A percentile compares a stretch with the other conserved stretches of the same genome.
Conservation (phyloP, 495 filamentous ascomycete genomes). For the Talaromyces wortmannii region DNA sequence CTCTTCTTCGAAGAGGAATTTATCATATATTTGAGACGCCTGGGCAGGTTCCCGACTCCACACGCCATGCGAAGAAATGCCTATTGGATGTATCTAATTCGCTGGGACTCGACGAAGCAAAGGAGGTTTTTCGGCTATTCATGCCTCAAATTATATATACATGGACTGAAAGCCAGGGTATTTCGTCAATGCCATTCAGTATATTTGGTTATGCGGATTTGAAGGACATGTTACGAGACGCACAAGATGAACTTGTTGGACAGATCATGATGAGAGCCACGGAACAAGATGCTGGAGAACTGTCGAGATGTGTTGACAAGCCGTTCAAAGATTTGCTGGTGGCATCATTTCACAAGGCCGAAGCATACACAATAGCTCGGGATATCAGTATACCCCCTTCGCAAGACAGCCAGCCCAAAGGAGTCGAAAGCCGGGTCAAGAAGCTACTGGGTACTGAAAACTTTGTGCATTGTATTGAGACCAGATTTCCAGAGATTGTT, state of each 20-base stretch:
- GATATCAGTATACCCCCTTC: slow-evolving; percentile 59
- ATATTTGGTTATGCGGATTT: slow-evolving; percentile 75
- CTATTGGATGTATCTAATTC: slow-evolving; percentile 55
- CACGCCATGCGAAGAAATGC: slow-evolving; percentile 64
- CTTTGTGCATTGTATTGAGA: slow-evolving; percentile 53
- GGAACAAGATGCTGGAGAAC: slow-evolving; percentile 49
- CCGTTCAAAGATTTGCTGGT: slow-evolving; percentile 51
- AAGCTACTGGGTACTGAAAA: slow-evolving; percentile 58
- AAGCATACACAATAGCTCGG: slow-evolving; percentile 77
- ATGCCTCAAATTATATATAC: slow-evolving; percentile 89
- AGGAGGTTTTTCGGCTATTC: slow-evolving; percentile 77
- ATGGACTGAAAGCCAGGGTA: slow-evolving; percentile 63
- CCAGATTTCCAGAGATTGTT: slow-evolving; percentile 70
- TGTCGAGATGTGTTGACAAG: slow-evolving; percentile 50
- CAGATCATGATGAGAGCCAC: slow-evolving; percentile 80
- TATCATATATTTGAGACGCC: slow-evolving; percentile 92
- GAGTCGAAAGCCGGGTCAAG: slow-evolving; percentile 64
- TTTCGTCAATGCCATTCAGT: slow-evolving; percentile 66
- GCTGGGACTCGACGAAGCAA: slow-evolving; percentile 55
- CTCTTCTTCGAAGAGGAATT: slow-evolving; percentile 71
- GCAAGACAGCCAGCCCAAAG: slow-evolving; percentile 40
- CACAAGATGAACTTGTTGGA: slow-evolving; percentile 73
- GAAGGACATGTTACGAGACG: slow-evolving; percentile 59
- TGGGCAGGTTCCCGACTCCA: slow-evolving; percentile 54
- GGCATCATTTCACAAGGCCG: slow-evolving; percentile 68